Conservation (phyloP, 495 filamentous ascomycete species). For the Hypoxylon perforatum region DNA sequence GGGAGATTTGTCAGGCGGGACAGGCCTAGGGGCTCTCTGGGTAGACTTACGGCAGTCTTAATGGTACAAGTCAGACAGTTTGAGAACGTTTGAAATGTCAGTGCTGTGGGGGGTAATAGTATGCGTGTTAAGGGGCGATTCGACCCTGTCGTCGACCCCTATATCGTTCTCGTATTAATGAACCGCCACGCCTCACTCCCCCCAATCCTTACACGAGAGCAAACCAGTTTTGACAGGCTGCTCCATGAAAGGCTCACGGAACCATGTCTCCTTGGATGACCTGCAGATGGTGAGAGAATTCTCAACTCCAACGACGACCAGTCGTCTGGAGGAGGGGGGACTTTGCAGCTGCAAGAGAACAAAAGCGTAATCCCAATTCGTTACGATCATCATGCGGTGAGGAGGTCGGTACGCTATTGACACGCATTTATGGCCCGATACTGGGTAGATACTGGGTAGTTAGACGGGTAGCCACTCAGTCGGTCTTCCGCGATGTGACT, state of each 20-base stretch:
- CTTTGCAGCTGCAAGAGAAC: conserved; percentile 38
- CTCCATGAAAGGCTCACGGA: conserved; percentile 33
- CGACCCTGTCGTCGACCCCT: conserved; percentile 43
- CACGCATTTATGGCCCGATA: neutral
- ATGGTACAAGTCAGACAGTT: conserved; percentile 9
- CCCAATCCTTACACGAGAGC: neutral
- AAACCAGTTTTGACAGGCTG: conserved; percentile 11
- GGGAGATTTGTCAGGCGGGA: conserved; percentile 28
- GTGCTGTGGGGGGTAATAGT: conserved; percentile 33
- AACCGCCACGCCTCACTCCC: conserved; percentile 31
- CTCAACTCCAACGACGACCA: conserved; percentile 24
- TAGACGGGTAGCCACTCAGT: conserved; percentile 3
- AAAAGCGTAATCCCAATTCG: conserved; percentile 18
- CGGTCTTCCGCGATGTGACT: conserved; percentile 10
- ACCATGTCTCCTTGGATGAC: conserved; percentile 12
- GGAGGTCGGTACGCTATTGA: conserved; percentile 13
- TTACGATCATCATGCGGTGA: conserved; percentile 38
- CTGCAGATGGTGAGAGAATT: conserved; percentile 32
- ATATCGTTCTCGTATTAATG: conserved; percentile 45
- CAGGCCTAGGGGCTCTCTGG: conserved; percentile 18
- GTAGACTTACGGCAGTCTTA: neutral
- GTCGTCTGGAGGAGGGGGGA: conserved; percentile 2
- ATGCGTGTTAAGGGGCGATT: conserved; percentile 25
- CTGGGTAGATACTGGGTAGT: no score
- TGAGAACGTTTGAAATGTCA: neutral